Evolutionary conservation across 306 rosid genomes (phyloP).

Genomic region (Calophaca sinica): DNA sequence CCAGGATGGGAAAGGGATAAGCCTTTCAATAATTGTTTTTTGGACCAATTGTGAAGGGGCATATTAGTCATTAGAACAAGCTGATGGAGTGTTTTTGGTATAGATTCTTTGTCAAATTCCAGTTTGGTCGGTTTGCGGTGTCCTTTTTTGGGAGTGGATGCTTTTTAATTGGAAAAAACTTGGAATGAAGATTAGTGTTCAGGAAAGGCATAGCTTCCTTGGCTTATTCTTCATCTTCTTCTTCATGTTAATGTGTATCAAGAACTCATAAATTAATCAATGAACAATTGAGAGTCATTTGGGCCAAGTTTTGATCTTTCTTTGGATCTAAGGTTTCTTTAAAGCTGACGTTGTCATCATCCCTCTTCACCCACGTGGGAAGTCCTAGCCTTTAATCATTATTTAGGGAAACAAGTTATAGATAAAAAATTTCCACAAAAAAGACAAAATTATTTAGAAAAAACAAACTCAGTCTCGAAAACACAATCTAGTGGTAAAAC

Average conservation of each 20-base stretch:
- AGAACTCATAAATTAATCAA: constrained; percentile 17
- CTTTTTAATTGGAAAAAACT: constrained; percentile 33
- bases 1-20: constrained; percentile 42
- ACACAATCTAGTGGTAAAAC: too few relatives aligned
- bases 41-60: constrained; percentile 51
- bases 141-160: constrained; percentile 38
- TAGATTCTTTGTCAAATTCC: constrained; percentile 65
- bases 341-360: neutral
- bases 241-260: constrained; percentile 48
- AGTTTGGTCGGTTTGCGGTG: constrained; percentile 63
- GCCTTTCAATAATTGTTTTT: constrained; percentile 42
- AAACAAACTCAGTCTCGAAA: too few relatives aligned
- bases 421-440: neutral
- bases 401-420: neutral
- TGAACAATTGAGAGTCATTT: constrained; percentile 32
- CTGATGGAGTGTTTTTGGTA: constrained; percentile 46
- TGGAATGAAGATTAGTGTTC: constrained; percentile 47
- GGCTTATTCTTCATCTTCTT: constrained; percentile 43
- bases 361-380: neutral
- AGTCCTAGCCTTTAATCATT: constrained; percentile 1
- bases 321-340: constrained; percentile 43
- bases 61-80: constrained; percentile 50
- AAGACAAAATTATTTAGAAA: too few relatives aligned
- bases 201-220: constrained; percentile 58
- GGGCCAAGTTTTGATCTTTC: constrained; percentile 41